Evolutionary conservation across 225 moss, liverwort and hornwort species (phyloP).

Genomic region (Polytrichum formosum): DNA sequence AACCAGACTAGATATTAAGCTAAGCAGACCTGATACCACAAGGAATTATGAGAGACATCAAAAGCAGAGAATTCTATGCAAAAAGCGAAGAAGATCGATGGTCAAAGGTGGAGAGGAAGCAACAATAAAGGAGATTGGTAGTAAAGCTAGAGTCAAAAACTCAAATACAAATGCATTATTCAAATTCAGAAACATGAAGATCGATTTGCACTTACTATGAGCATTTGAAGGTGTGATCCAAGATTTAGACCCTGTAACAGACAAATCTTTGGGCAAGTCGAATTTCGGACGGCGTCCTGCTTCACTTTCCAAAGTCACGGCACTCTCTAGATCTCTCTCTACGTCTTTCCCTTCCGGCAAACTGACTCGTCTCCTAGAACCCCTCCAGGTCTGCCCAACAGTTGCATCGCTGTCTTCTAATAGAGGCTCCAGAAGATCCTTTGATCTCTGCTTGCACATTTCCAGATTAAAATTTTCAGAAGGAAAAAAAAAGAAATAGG

Average conservation of each 20-base stretch:
- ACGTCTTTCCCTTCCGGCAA: constrained; percentile 3
- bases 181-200: no score
- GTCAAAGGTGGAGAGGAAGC: no score
- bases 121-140: no score
- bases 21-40: no score
- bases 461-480: background rate
- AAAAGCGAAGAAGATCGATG: no score
- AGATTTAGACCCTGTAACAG: constrained; percentile 17
- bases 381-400: constrained; percentile 45
- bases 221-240: constrained; percentile 21
- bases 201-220: constrained; percentile 19
- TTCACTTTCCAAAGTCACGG: constrained; percentile 24
- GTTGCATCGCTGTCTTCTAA: constrained; percentile 30
- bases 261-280: constrained; percentile 13
- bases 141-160: no score
- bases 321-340: constrained; percentile 35
- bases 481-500: background rate
- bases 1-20: no score
- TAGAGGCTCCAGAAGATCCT: constrained; percentile 41
- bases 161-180: no score
- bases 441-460: constrained; percentile 27
- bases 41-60: no score
- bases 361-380: constrained; percentile 22
- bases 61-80: no score
- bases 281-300: background rate